A percentile compares a stretch with the other conserved stretches of the same genome.
Evolutionary conservation across 1,284 basidiomycete species (phyloP).

Genomic region (Pseudozyma sp.): DNA sequence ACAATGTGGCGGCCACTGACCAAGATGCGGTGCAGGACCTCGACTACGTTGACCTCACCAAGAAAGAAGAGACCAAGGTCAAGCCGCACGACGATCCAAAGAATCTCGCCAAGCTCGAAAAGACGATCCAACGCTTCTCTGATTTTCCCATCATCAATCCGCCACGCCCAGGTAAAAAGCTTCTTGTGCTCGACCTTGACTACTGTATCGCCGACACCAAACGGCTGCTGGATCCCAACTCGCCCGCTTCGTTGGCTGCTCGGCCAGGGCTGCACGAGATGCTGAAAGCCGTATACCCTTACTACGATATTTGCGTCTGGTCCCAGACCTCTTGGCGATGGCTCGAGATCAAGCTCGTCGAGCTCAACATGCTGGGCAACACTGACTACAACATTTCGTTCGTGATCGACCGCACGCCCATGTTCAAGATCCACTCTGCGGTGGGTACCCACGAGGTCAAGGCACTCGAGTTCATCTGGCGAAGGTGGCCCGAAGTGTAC

Average conservation of each 20-base stretch:
- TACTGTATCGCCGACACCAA: conserved; percentile 72
- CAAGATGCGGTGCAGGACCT: conserved; percentile 37
- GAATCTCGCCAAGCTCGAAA: conserved; percentile 47
- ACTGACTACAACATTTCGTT: conserved; percentile 49
- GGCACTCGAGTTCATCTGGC: conserved; percentile 65
- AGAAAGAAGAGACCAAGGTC: conserved; percentile 16
- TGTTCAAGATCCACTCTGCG: conserved; percentile 85
- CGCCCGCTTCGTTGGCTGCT: conserved; percentile 81
- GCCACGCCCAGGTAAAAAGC: conserved; percentile 71
- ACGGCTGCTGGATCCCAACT: conserved; percentile 76
- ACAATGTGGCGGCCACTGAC: conserved; percentile 15
- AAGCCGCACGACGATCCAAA: conserved; percentile 36
- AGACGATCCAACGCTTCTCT: conserved; percentile 53
- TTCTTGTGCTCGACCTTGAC: conserved; percentile 87
- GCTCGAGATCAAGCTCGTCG: conserved; percentile 89
- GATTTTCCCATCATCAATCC: conserved; percentile 55
- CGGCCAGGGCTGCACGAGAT: conserved; percentile 86
- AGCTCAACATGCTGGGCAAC: conserved; percentile 79
- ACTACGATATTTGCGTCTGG: conserved; percentile 66
- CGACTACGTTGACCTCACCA: conserved; percentile 35
- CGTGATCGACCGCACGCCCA: conserved; percentile 81
- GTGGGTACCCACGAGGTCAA: conserved; percentile 77
- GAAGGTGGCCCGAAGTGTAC: conserved; percentile 53
- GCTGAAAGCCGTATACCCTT: conserved; percentile 64
- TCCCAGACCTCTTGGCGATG: conserved; percentile 83